Base-by-base conservation (phyloP, 2,329 filamentous ascomycete species). In the Verticillium isaacii region DNA sequence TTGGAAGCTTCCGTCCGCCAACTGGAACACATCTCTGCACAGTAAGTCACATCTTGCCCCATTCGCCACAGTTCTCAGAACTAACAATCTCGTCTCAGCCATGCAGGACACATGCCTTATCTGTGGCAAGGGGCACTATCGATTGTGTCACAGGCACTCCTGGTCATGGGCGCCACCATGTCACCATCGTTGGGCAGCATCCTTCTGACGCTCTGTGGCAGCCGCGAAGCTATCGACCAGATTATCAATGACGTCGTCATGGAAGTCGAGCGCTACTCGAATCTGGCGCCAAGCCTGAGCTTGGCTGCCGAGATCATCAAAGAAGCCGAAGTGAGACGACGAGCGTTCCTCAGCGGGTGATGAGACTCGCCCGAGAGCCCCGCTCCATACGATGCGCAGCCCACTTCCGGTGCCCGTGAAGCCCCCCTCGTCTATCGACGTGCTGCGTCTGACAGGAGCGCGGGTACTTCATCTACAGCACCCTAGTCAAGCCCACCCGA, bases 111-210 rank as follows among this genome's bases (percentile, higher is more conserved):
- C 72, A 88, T 95, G 78, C 91, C 91, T 14, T 95, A 94, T 74
- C 83, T 94, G 23, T 95, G 90, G 88, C 91, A 94, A 77, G 91
- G 91, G 19, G 90, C 91, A 9, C 81, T 95, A 41, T 93, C 89
- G 25, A 91, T 95, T 70, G 89, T 93, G 25, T 92, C 90, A 6
- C 91, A 95, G 74, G 90, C 89, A 2, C 80, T 95, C 17, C 80
- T 95, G 54, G 85, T 95, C 37, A 94, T 95, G 91, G 91, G 90
- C 7, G 90, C 91, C 17, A 92, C 89, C 17, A 91, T 94, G 86
- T 93, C 88, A 9, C 87, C 88, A 1, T 88, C 88, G 5, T 83
- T 94, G 3, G 86, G 85, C 29, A 82, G 80, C 58, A 86, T 93
- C 50, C 79, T 94, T 72, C 64, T 83, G 57, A 80, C 78, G 2